Conservation (phyloP, 2,329 filamentous ascomycete genomes). For the Colletotrichum magnum region DNA sequence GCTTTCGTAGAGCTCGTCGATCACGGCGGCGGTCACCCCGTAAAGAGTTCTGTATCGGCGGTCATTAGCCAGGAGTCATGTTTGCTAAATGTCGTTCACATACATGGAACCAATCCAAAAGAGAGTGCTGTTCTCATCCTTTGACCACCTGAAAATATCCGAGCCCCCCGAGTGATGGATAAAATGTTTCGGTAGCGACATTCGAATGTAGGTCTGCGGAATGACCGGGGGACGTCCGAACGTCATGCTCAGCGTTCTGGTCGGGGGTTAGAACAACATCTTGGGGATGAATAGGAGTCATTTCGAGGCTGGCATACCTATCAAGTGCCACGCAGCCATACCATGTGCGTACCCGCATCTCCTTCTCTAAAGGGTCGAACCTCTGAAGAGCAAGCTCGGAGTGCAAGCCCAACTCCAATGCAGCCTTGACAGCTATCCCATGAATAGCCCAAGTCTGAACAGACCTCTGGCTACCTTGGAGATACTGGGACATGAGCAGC, state of each 20-base stretch:
- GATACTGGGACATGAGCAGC: conserved; percentile 64
- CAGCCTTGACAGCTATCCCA: conserved; percentile 65
- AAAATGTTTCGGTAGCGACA: conserved; percentile 51
- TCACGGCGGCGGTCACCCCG: conserved; percentile 50
- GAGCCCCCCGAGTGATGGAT: conserved; percentile 1
- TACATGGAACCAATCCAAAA: conserved; percentile 55
- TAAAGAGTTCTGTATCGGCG: conserved; percentile 48
- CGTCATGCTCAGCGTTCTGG: conserved; percentile 64
- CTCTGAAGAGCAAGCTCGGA: conserved; percentile 53
- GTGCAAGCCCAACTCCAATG: conserved; percentile 66
- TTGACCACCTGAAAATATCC: conserved; percentile 20
- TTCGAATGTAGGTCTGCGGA: conserved; percentile 57
- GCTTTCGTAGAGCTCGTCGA: conserved; percentile 58
- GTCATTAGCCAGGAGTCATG: background rate
- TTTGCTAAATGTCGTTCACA: conserved; percentile 21
- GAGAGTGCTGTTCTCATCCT: conserved; percentile 30
- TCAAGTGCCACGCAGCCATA: conserved; percentile 63
- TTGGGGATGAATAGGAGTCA: background rate
- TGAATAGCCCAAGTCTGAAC: conserved; percentile 68
- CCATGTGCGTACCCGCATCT: conserved; percentile 65
- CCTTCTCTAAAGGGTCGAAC: conserved; percentile 58
- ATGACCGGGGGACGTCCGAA: conserved; percentile 64
- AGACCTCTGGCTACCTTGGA: conserved; percentile 67
- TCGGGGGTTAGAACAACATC: background rate
- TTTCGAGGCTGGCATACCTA: conserved; percentile 47